Conservation (phyloP, 208 protist genomes). For the Leishmania lainsoni region DNA sequence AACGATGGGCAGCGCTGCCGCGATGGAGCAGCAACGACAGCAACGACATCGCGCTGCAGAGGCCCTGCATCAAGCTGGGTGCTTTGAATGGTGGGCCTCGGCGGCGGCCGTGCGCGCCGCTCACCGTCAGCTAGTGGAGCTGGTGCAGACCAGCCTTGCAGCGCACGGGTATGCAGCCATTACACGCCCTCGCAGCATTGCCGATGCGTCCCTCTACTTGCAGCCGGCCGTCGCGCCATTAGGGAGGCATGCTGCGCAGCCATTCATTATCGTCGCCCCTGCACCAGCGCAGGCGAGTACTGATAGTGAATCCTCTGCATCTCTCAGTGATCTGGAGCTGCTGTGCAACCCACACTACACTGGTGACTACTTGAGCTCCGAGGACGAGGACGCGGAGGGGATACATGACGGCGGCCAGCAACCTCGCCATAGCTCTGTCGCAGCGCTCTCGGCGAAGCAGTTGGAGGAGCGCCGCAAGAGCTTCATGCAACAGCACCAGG, state of each 20-base stretch:
- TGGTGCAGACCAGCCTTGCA: neutral
- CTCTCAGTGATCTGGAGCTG: constrained; percentile 30
- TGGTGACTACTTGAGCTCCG: constrained; percentile 71
- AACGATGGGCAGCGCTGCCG: neutral
- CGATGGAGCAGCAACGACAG: neutral
- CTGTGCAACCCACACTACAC: constrained; percentile 67
- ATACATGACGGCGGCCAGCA: neutral
- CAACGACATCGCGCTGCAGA: constrained; percentile 4
- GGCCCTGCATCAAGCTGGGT: constrained; percentile 38
- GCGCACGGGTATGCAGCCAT: constrained; percentile 1
- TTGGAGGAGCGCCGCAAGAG: constrained; percentile 25
- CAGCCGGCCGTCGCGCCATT: neutral
- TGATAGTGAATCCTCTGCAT: neutral
- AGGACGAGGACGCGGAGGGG: constrained; percentile 51
- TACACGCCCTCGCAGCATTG: constrained; percentile 3
- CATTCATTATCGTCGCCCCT: constrained; percentile 7
- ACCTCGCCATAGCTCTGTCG: neutral
- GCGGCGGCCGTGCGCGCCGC: constrained; percentile 30
- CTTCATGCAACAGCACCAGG: constrained; percentile 46
- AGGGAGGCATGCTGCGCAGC: neutral
- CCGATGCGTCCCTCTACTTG: constrained; percentile 16
- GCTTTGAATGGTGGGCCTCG: constrained; percentile 66
- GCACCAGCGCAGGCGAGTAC: neutral
- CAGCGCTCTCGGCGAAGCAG: constrained; percentile 16
- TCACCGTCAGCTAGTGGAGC: constrained; percentile 25